Conservation (phyloP, 805 yeast genomes). For the Suhomyces kilbournensis region DNA sequence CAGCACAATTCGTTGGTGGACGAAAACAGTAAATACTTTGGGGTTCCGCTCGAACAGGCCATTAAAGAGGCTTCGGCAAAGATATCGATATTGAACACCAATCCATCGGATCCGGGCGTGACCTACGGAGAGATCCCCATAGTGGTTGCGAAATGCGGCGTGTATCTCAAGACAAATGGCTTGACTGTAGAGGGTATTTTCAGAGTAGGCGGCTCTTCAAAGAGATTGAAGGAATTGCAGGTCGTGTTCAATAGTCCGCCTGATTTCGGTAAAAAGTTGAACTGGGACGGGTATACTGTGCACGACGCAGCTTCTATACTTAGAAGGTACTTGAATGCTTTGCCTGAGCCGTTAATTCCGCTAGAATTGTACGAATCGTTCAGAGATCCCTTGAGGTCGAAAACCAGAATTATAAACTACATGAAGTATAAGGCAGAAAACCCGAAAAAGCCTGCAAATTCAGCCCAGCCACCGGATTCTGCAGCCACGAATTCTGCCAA, state of each 20-base stretch:
- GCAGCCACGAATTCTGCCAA: neutral
- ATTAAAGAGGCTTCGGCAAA: slow-evolving; percentile 73
- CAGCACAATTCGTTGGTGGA: slow-evolving; percentile 42
- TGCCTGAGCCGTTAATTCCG: slow-evolving; percentile 92
- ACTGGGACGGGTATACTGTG: slow-evolving; percentile 92
- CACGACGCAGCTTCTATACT: slow-evolving; percentile 95
- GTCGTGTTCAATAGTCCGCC: slow-evolving; percentile 83
- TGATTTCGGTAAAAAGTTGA: slow-evolving; percentile 78
- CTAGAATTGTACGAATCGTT: slow-evolving; percentile 70
- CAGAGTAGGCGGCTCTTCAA: slow-evolving; percentile 87
- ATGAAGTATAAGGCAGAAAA: slow-evolving; percentile 56
- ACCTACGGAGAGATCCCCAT: slow-evolving; percentile 88
- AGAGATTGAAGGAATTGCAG: slow-evolving; percentile 84
- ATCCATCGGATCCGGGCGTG: slow-evolving; percentile 54
- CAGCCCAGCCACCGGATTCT: neutral
- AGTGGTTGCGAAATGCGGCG: slow-evolving; percentile 94
- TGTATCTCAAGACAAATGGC: slow-evolving; percentile 73
- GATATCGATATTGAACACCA: slow-evolving; percentile 56
- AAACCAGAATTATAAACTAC: slow-evolving; percentile 65
- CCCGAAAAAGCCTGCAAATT: slow-evolving; percentile 17
- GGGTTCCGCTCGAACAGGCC: slow-evolving; percentile 71
- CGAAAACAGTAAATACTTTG: slow-evolving; percentile 63
- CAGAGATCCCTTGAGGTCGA: slow-evolving; percentile 65
- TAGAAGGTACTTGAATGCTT: slow-evolving; percentile 77
- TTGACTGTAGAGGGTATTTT: slow-evolving; percentile 86